Base-by-base conservation (phyloP, 345 rosid genomes). In the Garcia nutans region DNA sequence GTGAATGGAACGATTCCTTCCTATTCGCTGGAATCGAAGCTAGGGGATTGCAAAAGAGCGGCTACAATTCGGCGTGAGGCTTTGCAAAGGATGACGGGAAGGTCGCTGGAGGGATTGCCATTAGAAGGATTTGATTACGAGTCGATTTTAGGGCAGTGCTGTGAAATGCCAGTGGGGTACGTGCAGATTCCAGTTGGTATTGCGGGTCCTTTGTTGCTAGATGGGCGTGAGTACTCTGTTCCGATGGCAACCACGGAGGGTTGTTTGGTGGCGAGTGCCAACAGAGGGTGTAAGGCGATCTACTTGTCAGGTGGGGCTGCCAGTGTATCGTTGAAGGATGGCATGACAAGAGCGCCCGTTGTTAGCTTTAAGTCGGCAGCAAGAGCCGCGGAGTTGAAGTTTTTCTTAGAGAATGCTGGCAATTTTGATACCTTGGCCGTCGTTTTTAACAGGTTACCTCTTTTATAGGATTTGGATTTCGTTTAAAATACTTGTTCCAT, bases 171-270 rank as follows among this genome's bases (percentile, higher is more conserved):
- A 15, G 89, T 93, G 0, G 99, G 99, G 0, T 93, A 93, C 65
- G 88, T 96, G 66, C 99, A 93, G 89, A 87, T 95, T 57, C 98
- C 98, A 2, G 97, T 95, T 61, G 98, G 99, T 37, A 82, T 93
- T 2, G 97, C 96, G 0, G 98, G 99, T n/a, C 99, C 98, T 0
- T 72, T 96, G 85, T 59, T 93, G 81, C 91, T 93, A 0, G 92
- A 96, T 64, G 98, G 97, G 37, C 79, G n/a, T 8, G 97, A 96
- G 88, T 88, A 89, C 71, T 81, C 85, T 20, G 89, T 96, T 63
- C 99, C 99, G 24, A 93, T 93, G 99, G 98, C 98, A 5, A 96
- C 99, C 5, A 96, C 99, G 0, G 99, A 96, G 80, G 99, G 99
- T 0, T 93, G 98, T 76, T 75, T 96, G 82, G 93, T 92, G 23